Base-by-base conservation (phyloP, 1,139 yeast genomes). In the Geotrichum fermentans region DNA sequence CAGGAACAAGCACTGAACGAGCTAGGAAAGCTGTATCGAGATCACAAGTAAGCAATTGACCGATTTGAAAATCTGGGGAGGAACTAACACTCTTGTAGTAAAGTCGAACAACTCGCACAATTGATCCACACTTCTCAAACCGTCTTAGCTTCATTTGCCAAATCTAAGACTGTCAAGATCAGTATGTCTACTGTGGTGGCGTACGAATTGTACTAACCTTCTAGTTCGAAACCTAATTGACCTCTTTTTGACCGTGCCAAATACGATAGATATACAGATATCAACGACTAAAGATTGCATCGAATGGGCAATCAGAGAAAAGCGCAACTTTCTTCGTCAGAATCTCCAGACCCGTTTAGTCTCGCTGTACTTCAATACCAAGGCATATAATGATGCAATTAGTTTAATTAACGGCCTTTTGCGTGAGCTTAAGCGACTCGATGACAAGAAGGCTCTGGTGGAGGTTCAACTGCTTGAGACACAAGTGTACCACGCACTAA, bases 401-500 rank as follows among this genome's bases (percentile, higher is more conserved):
- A 73, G 75, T 47, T 77, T 90, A 56, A 84, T 89, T 57, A 80
- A 80, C 56, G 76, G 76, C 18, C 75, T 94, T 61, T 74, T 92
- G 60, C 74, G 77, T 56, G 97, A 92, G 66, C 87, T 90, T 67
- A 92, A 92, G 71, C 85, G 88, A 64, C 74, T 92, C 59, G 98
- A 92, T 66, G 99, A 92, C 68, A 92, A 92, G 69, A 83, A 92
- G 47, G 87, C 96, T 33, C 77, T 92, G 52, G 96, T 94, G 10
- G 98, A 94, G 64, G 97, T 94, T 37, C 97, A 92, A 69, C 73
- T 94, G 58, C 78, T 92, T 59, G 98, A 92, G 67, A 78, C 94
- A 24, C 84, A 88, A 63, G 88, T 87, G 39, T 92, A 84, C 67
- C 96, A 92, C 66, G 90, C 95, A 26, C 74, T 92, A 60, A 78